Percentiles rank a stretch among this genome's conserved stretches.
These are phyloP conservation scores for Nakazawaea pomicola DNA, from an alignment of 805 yeast genomes.

Conservation along the genomic window DNA sequence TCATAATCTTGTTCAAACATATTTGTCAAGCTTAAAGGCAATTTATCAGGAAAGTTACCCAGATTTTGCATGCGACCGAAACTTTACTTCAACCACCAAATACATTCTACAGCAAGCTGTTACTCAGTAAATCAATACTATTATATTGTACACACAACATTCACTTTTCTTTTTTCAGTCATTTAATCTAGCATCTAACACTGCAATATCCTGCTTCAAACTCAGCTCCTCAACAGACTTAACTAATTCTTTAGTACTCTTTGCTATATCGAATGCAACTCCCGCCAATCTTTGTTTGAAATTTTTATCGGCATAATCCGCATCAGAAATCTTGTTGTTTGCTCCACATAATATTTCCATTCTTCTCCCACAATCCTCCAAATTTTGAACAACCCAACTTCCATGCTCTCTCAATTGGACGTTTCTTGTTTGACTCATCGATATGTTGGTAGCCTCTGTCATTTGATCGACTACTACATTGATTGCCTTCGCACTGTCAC, in stretches of 20 bases:
- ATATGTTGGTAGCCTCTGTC: slow-evolving; percentile 82
- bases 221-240: slow-evolving; percentile 95
- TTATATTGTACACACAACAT: too few species aligned
- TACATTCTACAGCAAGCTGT: too few species aligned
- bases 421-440: slow-evolving; percentile 87
- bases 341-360: slow-evolving; percentile 64
- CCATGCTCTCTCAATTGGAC: slow-evolving; percentile 86
- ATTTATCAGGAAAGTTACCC: too few species aligned
- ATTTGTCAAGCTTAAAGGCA: too few species aligned
- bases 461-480: slow-evolving; percentile 74
- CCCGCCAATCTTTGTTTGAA: slow-evolving; percentile 94
- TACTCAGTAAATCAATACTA: too few species aligned
- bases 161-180: background rate
- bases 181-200: slow-evolving; percentile 60
- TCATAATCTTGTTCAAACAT: too few species aligned
- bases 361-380: slow-evolving; percentile 80
- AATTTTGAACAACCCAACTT: slow-evolving; percentile 80
- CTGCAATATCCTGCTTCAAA: slow-evolving; percentile 78
- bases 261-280: slow-evolving; percentile 92
- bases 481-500: slow-evolving; percentile 72
- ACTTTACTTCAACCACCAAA: too few species aligned
- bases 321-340: slow-evolving; percentile 37
- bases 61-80: too few species aligned
- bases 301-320: slow-evolving; percentile 77
- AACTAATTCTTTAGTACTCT: slow-evolving; percentile 92